Percentiles rank a stretch among this genome's conserved stretches.
Evolutionary conservation across 2,329 filamentous ascomycete species (phyloP).

Genomic region (Pseudogymnoascus sp.): DNA sequence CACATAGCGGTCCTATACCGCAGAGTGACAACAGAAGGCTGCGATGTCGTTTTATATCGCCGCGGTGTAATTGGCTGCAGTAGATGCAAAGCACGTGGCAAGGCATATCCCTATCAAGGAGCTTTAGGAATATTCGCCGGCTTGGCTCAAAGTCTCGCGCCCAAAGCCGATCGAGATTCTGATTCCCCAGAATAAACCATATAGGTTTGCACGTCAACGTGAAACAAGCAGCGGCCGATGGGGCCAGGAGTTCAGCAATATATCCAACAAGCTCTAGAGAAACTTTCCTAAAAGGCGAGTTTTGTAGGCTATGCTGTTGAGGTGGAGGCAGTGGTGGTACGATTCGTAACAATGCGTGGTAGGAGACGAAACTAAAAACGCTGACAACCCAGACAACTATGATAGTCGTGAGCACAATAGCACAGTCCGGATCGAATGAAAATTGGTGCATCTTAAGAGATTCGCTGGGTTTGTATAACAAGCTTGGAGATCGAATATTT

Average conservation of each 20-base stretch:
- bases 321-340: not conserved
- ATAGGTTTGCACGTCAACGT: not conserved
- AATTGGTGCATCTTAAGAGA: not conserved
- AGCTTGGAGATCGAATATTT: too few relatives aligned
- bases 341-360: not conserved
- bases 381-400: not conserved
- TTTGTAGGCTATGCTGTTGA: not conserved
- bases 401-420: not conserved
- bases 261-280: not conserved
- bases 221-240: not conserved
- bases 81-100: not conserved
- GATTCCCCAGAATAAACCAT: not conserved
- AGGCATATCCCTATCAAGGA: not conserved
- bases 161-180: not conserved
- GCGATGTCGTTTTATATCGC: not conserved
- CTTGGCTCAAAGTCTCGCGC: not conserved
- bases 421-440: not conserved
- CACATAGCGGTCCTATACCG: not conserved
- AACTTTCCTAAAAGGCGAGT: not conserved
- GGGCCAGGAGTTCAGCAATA: not conserved
- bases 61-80: not conserved
- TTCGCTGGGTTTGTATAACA: not conserved
- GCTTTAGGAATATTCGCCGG: not conserved
- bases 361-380: not conserved
- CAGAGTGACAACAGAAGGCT: not conserved